phyloP scores from a whole-genome alignment of 1,284 basidiomycete species.

The Amylostereum chailletii region DNA sequence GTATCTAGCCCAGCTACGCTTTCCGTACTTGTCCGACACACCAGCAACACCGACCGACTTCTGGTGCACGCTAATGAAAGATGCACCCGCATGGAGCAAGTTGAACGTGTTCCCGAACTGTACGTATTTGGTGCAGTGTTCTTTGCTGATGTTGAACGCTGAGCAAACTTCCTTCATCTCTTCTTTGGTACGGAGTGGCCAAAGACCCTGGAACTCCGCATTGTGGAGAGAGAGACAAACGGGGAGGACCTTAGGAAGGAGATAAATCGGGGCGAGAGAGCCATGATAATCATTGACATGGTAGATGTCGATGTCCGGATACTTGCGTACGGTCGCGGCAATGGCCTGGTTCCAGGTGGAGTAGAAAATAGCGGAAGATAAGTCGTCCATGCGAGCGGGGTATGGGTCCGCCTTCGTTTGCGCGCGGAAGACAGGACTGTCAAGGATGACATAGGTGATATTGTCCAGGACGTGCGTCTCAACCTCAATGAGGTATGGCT shows the following conservation, averaged over 20 bases:
- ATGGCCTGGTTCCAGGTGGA: slow-evolving; percentile 97
- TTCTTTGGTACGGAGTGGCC: slow-evolving; percentile 91
- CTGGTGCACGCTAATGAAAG: slow-evolving; percentile 86
- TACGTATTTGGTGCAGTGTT: slow-evolving; percentile 90
- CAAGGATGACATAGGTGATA: slow-evolving; percentile 88
- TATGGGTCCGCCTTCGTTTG: slow-evolving; percentile 93
- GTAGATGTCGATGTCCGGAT: slow-evolving; percentile 83
- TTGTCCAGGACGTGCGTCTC: slow-evolving; percentile 88
- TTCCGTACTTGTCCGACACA: slow-evolving; percentile 94
- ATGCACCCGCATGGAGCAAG: slow-evolving; percentile 83
- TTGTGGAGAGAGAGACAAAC: slow-evolving; percentile 91
- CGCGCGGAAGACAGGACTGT: slow-evolving; percentile 90
- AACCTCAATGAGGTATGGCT: slow-evolving; percentile 89
- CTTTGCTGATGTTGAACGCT: slow-evolving; percentile 93
- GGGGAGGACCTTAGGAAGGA: slow-evolving; percentile 83
- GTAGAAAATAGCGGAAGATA: slow-evolving; percentile 92
- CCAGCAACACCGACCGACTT: slow-evolving; percentile 89
- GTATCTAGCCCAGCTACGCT: slow-evolving; percentile 91
- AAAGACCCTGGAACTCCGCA: slow-evolving; percentile 92
- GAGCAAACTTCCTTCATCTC: slow-evolving; percentile 97
- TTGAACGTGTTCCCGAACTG: slow-evolving; percentile 97
- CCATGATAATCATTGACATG: slow-evolving; percentile 91
- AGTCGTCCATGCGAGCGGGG: slow-evolving; percentile 91
- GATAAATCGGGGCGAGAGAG: slow-evolving; percentile 81
- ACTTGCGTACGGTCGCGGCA: slow-evolving; percentile 77